Percentiles rank a stretch among this genome's conserved stretches.
Evolutionary conservation across 768 basidiomycete species (phyloP).

Genomic region (Amanita molliuscula): DNA sequence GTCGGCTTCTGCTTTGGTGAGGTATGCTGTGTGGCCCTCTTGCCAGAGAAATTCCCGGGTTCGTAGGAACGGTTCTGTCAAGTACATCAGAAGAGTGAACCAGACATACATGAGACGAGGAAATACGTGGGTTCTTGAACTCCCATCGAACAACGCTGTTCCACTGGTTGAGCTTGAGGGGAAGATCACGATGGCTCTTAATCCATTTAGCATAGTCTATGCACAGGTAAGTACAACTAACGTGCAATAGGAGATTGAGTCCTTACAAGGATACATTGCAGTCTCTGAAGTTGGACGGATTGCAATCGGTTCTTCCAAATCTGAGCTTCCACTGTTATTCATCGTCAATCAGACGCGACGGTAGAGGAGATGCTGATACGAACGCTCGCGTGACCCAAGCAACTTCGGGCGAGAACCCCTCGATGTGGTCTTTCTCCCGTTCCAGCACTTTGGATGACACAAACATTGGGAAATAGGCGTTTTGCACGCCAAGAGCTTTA

Average conservation of each 20-base stretch:
- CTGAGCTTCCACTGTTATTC: slow-evolving; percentile 65
- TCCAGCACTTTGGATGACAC: slow-evolving; percentile 88
- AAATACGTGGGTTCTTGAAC: slow-evolving; percentile 94
- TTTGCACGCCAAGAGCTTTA: slow-evolving; percentile 91
- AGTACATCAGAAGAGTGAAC: not conserved
- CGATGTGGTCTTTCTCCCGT: slow-evolving; percentile 96
- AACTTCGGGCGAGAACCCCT: slow-evolving; percentile 98
- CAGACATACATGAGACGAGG: not conserved
- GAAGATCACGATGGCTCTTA: slow-evolving; percentile 92
- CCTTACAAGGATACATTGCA: slow-evolving; percentile 96
- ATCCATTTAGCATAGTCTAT: slow-evolving; percentile 99
- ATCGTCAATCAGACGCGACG: not conserved
- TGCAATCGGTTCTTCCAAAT: slow-evolving; percentile 94
- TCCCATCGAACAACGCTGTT: slow-evolving; percentile 99
- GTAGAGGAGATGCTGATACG: slow-evolving; percentile 20
- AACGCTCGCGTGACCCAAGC: slow-evolving; percentile 99
- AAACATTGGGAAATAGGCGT: slow-evolving; percentile 99
- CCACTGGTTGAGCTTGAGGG: slow-evolving; percentile 97
- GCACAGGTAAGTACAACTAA: not conserved
- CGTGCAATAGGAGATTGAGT: not conserved
- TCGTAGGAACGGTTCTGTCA: slow-evolving; percentile 88
- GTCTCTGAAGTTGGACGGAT: slow-evolving; percentile 98
- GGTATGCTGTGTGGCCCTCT: slow-evolving; percentile 95
- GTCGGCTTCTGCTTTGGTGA: slow-evolving; percentile 85
- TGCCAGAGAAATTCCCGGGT: slow-evolving; percentile 99